Evolutionary conservation across 306 rosid genomes (phyloP).

Genomic region (Medicago ruthenica): DNA sequence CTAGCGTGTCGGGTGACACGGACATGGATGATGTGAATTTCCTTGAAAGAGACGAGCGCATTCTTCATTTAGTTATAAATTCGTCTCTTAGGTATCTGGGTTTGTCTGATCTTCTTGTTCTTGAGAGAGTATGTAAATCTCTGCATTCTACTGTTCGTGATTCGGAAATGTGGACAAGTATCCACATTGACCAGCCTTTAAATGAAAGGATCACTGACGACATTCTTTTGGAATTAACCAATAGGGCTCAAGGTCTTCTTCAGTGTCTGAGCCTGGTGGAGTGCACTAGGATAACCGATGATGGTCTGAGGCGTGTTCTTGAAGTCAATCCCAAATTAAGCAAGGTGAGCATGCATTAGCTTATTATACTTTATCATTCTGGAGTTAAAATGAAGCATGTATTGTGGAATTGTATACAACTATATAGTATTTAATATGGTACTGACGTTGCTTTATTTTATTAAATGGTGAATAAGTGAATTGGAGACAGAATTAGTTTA

Average conservation of each 20-base stretch:
- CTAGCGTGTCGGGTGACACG: slow-evolving; percentile 40
- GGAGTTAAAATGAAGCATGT: slow-evolving; percentile 30
- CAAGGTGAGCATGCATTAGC: slow-evolving; percentile 60
- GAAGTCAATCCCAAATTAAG: slow-evolving; percentile 72
- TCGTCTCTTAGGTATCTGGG: slow-evolving; percentile 67
- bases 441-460: slow-evolving; percentile 13
- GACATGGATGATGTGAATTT: slow-evolving; percentile 35
- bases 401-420: background rate
- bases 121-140: slow-evolving; percentile 72
- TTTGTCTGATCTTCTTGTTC: slow-evolving; percentile 69
- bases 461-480: slow-evolving; percentile 7
- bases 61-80: slow-evolving; percentile 61
- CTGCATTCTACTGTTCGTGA: slow-evolving; percentile 65
- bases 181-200: slow-evolving; percentile 76
- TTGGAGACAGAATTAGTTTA: slow-evolving; percentile 9
- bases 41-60: slow-evolving; percentile 48
- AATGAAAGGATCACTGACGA: slow-evolving; percentile 90
- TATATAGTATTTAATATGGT: slow-evolving; percentile 5
- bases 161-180: slow-evolving; percentile 77
- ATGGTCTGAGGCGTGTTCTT: slow-evolving; percentile 79
- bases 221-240: slow-evolving; percentile 66
- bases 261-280: slow-evolving; percentile 81
- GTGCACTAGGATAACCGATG: slow-evolving; percentile 86
- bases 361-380: background rate
- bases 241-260: slow-evolving; percentile 76